Base-by-base conservation (phyloP, 108 stramenopile genomes). In the Pseudonitzschia multiseries region DNA sequence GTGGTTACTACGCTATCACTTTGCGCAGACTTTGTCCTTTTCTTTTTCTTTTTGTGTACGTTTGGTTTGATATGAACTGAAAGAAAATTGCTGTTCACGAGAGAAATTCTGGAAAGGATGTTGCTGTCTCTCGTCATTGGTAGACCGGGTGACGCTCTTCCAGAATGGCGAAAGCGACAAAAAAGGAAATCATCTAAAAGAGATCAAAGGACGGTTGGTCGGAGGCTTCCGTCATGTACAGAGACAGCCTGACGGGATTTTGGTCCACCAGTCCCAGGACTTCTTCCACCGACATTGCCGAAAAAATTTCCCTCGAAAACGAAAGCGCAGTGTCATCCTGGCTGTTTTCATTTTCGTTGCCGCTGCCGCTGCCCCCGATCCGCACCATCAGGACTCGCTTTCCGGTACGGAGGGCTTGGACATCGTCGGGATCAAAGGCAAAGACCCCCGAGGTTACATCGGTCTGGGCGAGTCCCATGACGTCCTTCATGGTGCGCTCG, bases 361-460 rank as follows among this genome's bases (percentile, higher is more conserved):
- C 6, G 2, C 6, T 6, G n/a, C n/a, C 50, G 17, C 6, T n/a
- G 24, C 27, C 61, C 32, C 51, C 76, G 29, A 77, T 62, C 31
- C 65, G 31, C 9, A 77, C 46, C 70, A 77, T 71, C 24, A 77
- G 46, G 0, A 57, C 53, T 41, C 41, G 51, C 8, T 54, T 77
- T 2, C 76, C 76, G 0, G 29, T 21, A 41, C 31, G 31, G 4
- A 77, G 27, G 2, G 27, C 33, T 26, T 54, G 51, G 13, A 65
- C 69, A 26, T 77, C 70, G 0, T 65, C 63, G 8, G 69, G 64
- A 15, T 59, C 21, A 46, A 77, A 77, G n/a, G 69, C 46, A 59
- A 77, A 77, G 10, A 77, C 76, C 2, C 76, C 76, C 8, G 76
- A 77, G 2, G 76, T 32, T 21, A 56, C 71, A 21, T 77, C 70